A percentile compares a stretch with the other conserved stretches of the same genome.
These are phyloP conservation scores for Globisporangium perplexum DNA, from an alignment of 352 stramenopile genomes.

Conservation along the genomic window DNA sequence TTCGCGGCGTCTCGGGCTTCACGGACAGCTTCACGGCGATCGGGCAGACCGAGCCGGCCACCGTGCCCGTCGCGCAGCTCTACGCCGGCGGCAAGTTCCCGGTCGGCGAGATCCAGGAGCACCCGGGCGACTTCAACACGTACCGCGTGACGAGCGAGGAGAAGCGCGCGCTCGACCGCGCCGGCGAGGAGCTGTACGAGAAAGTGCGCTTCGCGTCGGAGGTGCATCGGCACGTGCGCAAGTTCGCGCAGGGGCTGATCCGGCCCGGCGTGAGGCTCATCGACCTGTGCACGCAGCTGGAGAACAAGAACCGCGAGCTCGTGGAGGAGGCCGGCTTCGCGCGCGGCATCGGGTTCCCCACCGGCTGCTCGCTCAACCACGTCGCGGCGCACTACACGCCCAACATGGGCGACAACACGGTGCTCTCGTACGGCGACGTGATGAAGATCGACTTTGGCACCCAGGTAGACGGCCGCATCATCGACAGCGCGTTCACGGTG, in stretches of 20 bases:
- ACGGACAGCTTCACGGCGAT: constrained; percentile 89
- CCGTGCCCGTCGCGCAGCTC: constrained; percentile 71
- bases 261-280: constrained; percentile 93
- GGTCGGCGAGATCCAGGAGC: constrained; percentile 85
- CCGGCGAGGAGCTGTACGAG: constrained; percentile 36
- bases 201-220: constrained; percentile 87
- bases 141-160: constrained; percentile 75
- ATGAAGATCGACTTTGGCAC: constrained; percentile 98
- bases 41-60: constrained; percentile 91
- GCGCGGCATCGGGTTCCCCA: constrained; percentile 47
- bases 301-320: constrained; percentile 92
- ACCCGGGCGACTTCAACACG: constrained; percentile 88
- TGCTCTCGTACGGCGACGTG: constrained; percentile 93
- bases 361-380: constrained; percentile 96
- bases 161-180: constrained; percentile 65
- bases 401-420: constrained; percentile 94
- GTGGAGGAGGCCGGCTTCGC: constrained; percentile 86
- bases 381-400: constrained; percentile 98
- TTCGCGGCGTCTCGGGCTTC: constrained; percentile 59
- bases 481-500: constrained; percentile 94
- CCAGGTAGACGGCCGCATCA: constrained; percentile 94
- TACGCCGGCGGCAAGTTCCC: constrained; percentile 55
- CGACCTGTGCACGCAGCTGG: constrained; percentile 34
- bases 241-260: constrained; percentile 92
- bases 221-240: constrained; percentile 82